Evolutionary conservation across 192 early-diverging fungal species (phyloP), one percentile per base, ranked within the genome.

Genomic region (Thoreauomyces humboldtii): DNA sequence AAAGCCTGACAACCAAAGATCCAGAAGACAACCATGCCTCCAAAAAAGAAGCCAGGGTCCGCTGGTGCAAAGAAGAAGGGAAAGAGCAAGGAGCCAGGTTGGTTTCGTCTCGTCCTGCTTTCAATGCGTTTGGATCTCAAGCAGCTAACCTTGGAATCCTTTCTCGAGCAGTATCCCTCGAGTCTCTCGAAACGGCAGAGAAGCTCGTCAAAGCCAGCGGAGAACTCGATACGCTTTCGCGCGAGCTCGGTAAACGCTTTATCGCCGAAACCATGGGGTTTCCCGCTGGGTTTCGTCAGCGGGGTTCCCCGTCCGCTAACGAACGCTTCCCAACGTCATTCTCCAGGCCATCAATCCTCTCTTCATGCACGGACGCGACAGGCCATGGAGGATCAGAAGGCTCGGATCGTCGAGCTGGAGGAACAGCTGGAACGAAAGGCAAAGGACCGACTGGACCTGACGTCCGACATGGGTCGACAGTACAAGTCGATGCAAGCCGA

Each of bases 401-500:
- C 27, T 6, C 33, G 59, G 21, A 80, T 80, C 7, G 37, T 47
- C 17, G 15, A 63, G 4, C 48, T 84, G 64, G 73, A 79, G 52
- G 65, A 63, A 2, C 68, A 72, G 61, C 35, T 80, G 32, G 74
- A 80, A 32, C 45, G 50, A 17, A 69, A 70, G 57, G 38, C 69
- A 0, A 29, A 69, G 35, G 79, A 85, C 58, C 66, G 79, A 28
- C 52, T 78, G 24, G 81, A 84, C 52, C 65, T 84, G 43, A 77
- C 75, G 3, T 72, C 77, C 46, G 81, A 85, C 51, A 85, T 85
- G 83, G 70, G 69, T 15, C 65, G 81, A 27, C 83, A 85, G 64
- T 85, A 83, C 69, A 85, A 83, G 48, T 60, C 72, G n/a, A 81
- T 85, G 77, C 83, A 85, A 59, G 65, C 71, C 7, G 75, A 84